Percentiles rank a stretch among this genome's conserved stretches.
Conservation (phyloP, 139 green algal species). For the Tetratostichococcus sp. region DNA sequence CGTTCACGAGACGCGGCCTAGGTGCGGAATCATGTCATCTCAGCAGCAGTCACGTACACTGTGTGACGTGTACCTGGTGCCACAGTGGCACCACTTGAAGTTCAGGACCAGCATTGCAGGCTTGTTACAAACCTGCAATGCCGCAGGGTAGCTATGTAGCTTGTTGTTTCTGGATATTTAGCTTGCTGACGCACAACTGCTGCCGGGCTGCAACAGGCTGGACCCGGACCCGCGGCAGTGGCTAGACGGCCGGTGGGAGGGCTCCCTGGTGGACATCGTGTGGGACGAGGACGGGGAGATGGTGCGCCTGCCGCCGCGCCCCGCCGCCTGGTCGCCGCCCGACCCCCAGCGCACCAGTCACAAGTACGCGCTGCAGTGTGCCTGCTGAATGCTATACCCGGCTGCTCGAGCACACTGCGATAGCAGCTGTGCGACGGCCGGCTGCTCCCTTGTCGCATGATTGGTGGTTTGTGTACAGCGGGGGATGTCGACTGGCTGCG, state of each 20-base stretch:
- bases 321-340: conserved; percentile 15
- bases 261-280: conserved; percentile 14
- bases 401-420: background rate
- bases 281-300: conserved; percentile 30
- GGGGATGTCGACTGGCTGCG: background rate
- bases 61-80: background rate
- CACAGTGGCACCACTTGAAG: too few species aligned
- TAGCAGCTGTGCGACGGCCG: background rate
- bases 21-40: background rate
- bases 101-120: background rate
- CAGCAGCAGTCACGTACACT: background rate
- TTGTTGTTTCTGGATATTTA: too few species aligned
- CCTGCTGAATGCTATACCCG: too few species aligned
- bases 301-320: conserved; percentile 1
- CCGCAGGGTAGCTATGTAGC: too few species aligned
- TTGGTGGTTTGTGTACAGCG: background rate
- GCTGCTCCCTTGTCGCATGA: background rate
- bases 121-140: background rate
- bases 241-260: conserved; percentile 15
- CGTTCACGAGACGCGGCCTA: background rate
- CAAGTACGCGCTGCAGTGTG: background rate
- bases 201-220: conserved; percentile 1
- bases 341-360: background rate
- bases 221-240: conserved; percentile 3
- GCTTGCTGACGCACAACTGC: too few species aligned